Conservation (phyloP, 176 grass and related monocot species). For the Miscanthus lutarioriparius region DNA sequence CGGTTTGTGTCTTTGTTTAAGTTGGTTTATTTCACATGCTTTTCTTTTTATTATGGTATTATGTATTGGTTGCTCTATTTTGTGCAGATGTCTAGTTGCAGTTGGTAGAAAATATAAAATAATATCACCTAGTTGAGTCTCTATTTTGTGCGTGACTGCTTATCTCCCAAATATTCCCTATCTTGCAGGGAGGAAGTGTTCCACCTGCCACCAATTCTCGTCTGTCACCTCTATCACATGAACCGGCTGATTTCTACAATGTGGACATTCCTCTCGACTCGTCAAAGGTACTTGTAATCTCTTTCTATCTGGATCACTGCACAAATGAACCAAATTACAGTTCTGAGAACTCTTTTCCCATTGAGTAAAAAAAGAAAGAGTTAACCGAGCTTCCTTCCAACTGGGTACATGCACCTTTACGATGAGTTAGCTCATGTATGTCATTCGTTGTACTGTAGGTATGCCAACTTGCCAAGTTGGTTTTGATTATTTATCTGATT, state of each 20-base stretch:
- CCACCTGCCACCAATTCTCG: slow-evolving; percentile 80
- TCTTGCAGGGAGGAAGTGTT: slow-evolving; percentile 65
- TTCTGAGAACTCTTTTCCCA: slow-evolving; percentile 1
- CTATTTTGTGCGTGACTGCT: background rate
- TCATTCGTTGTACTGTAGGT: background rate
- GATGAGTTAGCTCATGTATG: background rate
- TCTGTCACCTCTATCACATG: slow-evolving; percentile 81
- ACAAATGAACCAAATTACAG: background rate
- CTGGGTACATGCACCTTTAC: slow-evolving; percentile 6
- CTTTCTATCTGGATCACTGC: background rate
- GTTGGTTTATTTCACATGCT: background rate
- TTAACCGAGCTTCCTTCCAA: slow-evolving; percentile 15
- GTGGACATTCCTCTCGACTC: slow-evolving; percentile 89
- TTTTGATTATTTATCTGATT: slow-evolving; percentile 12
- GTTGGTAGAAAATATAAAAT: slow-evolving; percentile 1
- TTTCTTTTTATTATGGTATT: background rate
- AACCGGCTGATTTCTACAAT: slow-evolving; percentile 95
- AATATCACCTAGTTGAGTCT: background rate
- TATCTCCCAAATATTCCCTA: slow-evolving; percentile 7
- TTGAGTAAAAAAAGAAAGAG: background rate
- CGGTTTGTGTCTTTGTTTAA: background rate
- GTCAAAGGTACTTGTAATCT: slow-evolving; percentile 54
- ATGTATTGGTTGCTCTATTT: background rate
- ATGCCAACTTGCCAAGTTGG: slow-evolving; percentile 21
- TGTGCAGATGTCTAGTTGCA: background rate